Percentiles rank a stretch among this genome's conserved stretches.
phyloP scores from a whole-genome alignment of 225 moss, liverwort and hornwort genomes.

The Sphagnum tenellum region DNA sequence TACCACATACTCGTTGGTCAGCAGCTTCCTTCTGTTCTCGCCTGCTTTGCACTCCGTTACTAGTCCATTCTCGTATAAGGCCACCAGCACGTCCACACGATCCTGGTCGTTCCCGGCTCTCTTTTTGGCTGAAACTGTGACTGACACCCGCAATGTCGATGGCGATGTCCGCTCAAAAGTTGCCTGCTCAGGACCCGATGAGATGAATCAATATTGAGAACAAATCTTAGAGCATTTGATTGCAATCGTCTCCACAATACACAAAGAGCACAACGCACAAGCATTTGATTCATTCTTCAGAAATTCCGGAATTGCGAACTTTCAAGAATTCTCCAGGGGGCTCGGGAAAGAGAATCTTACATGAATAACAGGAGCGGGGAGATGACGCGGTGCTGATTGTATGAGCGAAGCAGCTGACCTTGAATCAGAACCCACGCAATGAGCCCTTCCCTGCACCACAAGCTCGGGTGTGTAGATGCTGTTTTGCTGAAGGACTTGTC shows the following conservation, averaged over 20 bases:
- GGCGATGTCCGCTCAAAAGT: constrained; percentile 49
- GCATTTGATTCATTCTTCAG: too few relatives aligned
- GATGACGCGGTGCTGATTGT: constrained; percentile 42
- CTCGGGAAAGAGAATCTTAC: constrained; percentile 18
- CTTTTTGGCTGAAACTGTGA: constrained; percentile 45
- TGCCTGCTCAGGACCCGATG: constrained; percentile 19
- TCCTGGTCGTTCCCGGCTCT: constrained; percentile 54
- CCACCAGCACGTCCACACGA: constrained; percentile 69
- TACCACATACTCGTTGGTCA: constrained; percentile 85
- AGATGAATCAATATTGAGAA: too few relatives aligned
- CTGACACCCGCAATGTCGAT: constrained; percentile 43
- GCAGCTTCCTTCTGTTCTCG: constrained; percentile 68
- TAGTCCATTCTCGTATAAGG: constrained; percentile 71
- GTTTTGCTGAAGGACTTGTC: constrained; percentile 66
- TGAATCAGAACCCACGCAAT: constrained; percentile 48
- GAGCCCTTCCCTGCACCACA: constrained; percentile 74
- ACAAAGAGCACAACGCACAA: too few relatives aligned
- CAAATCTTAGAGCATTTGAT: too few relatives aligned
- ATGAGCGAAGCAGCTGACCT: constrained; percentile 34
- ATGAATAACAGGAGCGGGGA: constrained; percentile 69
- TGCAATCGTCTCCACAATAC: too few relatives aligned
- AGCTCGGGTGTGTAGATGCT: constrained; percentile 87
- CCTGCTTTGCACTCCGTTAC: constrained; percentile 79
- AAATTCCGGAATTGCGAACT: too few relatives aligned
- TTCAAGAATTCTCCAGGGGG: too few relatives aligned